These are phyloP conservation scores for Fonsecaea pedrosoi DNA, from an alignment of 2,329 filamentous ascomycete genomes.

Conservation along the genomic window DNA sequence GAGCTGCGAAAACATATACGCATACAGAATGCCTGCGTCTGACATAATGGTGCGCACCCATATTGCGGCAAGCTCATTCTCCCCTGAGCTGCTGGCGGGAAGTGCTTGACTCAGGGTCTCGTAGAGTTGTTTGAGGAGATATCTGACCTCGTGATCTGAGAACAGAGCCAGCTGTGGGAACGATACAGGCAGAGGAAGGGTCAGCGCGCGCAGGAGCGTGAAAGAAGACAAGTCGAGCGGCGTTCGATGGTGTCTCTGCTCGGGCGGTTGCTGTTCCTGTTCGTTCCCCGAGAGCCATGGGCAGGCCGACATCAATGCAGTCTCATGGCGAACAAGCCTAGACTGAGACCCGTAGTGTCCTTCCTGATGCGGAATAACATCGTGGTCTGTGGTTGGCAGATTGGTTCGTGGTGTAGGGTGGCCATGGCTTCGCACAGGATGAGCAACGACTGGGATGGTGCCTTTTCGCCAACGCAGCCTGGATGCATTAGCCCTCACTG, in stretches of 20 bases:
- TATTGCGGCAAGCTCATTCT: slow-evolving; percentile 3
- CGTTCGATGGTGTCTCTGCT: not conserved
- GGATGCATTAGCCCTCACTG: slow-evolving; percentile 17
- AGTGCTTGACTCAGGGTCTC: slow-evolving; percentile 9
- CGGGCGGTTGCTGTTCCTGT: not conserved
- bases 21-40: slow-evolving; percentile 8
- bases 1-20: slow-evolving; percentile 10
- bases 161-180: not conserved
- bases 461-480: slow-evolving; percentile 12
- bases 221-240: not conserved
- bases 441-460: not conserved
- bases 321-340: not conserved
- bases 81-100: not conserved
- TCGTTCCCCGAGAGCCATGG: not conserved
- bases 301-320: not conserved
- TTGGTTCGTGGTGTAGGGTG: slow-evolving; percentile 2
- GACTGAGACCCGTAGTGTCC: not conserved
- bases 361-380: not conserved
- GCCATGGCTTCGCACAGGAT: not conserved
- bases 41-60: slow-evolving; percentile 18
- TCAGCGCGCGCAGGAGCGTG: not conserved
- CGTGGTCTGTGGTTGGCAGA: not conserved
- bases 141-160: not conserved
- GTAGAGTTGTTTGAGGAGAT: slow-evolving; percentile 7
- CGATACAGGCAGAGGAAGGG: slow-evolving; percentile 5